Base-by-base conservation (phyloP, 306 rosid species). In the Leucaena leucocephala region DNA sequence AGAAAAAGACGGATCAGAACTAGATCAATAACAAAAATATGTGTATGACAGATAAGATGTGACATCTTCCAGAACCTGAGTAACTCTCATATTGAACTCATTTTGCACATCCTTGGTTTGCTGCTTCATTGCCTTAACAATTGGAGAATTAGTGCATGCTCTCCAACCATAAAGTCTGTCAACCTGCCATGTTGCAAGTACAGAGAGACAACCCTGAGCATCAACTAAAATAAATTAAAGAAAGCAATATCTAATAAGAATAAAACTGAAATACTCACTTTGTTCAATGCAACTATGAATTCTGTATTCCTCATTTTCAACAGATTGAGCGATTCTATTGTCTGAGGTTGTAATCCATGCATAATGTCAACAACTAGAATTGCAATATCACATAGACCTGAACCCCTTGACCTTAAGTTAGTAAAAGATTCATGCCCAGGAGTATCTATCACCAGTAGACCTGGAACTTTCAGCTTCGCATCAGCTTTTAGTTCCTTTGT, bases 101-200 rank as follows among this genome's bases (percentile, higher is more conserved):
- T 91, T 90, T 74, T 82, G 84, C 33, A 93, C 98, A 89, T 95
- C 96, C 89, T 84, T 95, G 39, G 96, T 52, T 80, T 95, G 99
- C 81, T 87, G 98, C 84, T 85, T 88, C 90, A 92, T 65, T 69
- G 97, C 89, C 80, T 90, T 93, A 67, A 81, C 79, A 85, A 95
- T 91, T 39, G 99, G 99, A 55, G 97, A 82, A 82, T 92, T 90
- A 54, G 90, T 91, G 75, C 84, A 82, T 40, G 80, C 42, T 86
- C 90, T 92, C 99, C 99, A 95, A 19, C 97, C 98, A 83, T 91
- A 95, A 68, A 95, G 98, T 71, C 98, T 85, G 79, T 95, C 98
- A 72, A 95, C 96, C 98, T 95, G 82, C 42, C 79, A 76, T 65
- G 52, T 57, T 74, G 19, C 75, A 82, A 69, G 86, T 64, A 43